These are phyloP conservation scores for Trichosporon ovoides DNA, from an alignment of 1,284 basidiomycete species.

Conservation along the genomic window DNA sequence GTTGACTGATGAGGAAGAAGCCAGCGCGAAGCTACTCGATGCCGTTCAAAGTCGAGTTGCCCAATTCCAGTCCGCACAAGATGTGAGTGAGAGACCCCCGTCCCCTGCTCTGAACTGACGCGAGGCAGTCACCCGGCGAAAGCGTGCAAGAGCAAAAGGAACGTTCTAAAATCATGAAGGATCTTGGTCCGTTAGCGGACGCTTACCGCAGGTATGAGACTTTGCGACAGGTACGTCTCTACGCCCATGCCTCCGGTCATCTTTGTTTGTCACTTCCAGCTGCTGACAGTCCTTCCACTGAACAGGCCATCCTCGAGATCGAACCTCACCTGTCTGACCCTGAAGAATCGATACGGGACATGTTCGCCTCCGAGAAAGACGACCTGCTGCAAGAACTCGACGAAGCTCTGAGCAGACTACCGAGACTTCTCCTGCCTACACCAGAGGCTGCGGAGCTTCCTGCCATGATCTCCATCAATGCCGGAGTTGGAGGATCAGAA, in stretches of 20 bases:
- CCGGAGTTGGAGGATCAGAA: slow-evolving; percentile 89
- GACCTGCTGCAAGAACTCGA: slow-evolving; percentile 55
- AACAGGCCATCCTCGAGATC: slow-evolving; percentile 64
- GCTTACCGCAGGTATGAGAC: slow-evolving; percentile 55
- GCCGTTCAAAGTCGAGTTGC: slow-evolving; percentile 12
- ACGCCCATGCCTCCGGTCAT: background rate
- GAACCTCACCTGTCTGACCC: slow-evolving; percentile 62
- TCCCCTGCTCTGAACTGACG: background rate
- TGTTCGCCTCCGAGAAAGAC: slow-evolving; percentile 68
- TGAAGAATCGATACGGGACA: slow-evolving; percentile 67
- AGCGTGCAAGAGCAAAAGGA: slow-evolving; percentile 49
- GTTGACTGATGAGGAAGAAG: slow-evolving; percentile 13
- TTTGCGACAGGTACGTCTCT: slow-evolving; percentile 50
- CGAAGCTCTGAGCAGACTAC: slow-evolving; percentile 57
- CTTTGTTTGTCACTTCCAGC: too few relatives aligned
- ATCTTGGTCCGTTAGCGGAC: slow-evolving; percentile 55
- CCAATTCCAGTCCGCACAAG: slow-evolving; percentile 8
- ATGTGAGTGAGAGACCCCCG: background rate
- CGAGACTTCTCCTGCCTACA: slow-evolving; percentile 64
- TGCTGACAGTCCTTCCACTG: too few relatives aligned
- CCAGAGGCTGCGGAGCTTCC: slow-evolving; percentile 63
- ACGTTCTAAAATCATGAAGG: slow-evolving; percentile 53
- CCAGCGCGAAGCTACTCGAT: slow-evolving; percentile 11
- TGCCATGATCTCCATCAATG: slow-evolving; percentile 82
- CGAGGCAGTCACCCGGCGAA: slow-evolving; percentile 12